A percentile compares a stretch with the other conserved stretches of the same genome.
These are phyloP conservation scores for Candida boleticola DNA, from an alignment of 805 yeast genomes.

Conservation along the genomic window DNA sequence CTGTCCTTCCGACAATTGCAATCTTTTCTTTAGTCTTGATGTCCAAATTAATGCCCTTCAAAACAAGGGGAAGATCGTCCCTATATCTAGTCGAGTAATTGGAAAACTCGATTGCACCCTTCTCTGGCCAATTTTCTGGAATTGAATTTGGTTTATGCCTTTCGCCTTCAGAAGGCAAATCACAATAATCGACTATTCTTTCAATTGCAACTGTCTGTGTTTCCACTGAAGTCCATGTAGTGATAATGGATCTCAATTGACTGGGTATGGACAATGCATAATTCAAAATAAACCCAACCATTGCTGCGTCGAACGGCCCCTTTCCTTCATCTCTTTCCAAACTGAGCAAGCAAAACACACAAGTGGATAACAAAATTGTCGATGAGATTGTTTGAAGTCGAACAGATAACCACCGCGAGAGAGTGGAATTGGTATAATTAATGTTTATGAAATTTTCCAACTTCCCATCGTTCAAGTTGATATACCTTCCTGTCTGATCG, in stretches of 20 bases:
- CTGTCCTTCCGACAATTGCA: conserved; percentile 76
- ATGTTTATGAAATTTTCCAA: conserved; percentile 22
- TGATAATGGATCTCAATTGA: conserved; percentile 16
- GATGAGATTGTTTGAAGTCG: conserved; percentile 22
- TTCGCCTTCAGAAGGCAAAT: conserved; percentile 33
- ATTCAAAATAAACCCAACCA: conserved; percentile 20
- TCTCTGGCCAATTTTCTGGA: conserved; percentile 60
- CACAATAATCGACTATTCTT: conserved; percentile 18
- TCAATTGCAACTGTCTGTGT: conserved; percentile 17
- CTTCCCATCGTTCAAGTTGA: conserved; percentile 19
- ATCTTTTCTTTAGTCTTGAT: conserved; percentile 46
- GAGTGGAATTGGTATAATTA: conserved; percentile 17
- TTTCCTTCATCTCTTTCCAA: conserved; percentile 8
- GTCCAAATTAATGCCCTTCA: conserved; percentile 39
- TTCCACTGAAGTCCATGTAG: conserved; percentile 18
- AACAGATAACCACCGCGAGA: conserved; percentile 26
- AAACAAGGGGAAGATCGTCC: conserved; percentile 60
- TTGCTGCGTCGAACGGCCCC: conserved; percentile 11
- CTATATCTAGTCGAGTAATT: conserved; percentile 78
- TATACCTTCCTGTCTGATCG: conserved; percentile 26
- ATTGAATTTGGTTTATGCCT: conserved; percentile 31
- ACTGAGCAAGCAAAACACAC: conserved; percentile 18
- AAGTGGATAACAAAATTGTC: conserved; percentile 15
- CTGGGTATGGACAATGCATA: conserved; percentile 16
- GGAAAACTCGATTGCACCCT: conserved; percentile 61